Conservation (phyloP, 2,329 filamentous ascomycete genomes). For the Sclerotiophoma versabilis region DNA sequence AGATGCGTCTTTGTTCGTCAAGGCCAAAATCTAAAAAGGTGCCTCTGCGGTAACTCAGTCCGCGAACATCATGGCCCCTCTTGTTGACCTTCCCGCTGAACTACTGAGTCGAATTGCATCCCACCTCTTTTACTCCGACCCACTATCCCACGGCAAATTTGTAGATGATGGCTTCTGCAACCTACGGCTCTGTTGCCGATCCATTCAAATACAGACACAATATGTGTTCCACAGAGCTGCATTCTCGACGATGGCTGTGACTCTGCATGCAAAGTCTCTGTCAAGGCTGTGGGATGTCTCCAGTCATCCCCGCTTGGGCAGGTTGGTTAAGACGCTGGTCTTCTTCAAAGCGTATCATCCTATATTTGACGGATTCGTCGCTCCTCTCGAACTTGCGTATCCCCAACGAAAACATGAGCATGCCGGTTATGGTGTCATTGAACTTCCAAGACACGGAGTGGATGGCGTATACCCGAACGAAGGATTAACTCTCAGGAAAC, state of each 20-base stretch:
- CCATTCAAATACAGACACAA: not conserved
- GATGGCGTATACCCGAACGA: constrained; percentile 3
- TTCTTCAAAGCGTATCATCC: not conserved
- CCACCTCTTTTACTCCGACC: not conserved
- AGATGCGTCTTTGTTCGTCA: no score
- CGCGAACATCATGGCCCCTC: not conserved
- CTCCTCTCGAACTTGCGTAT: not conserved
- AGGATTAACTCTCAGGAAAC: not conserved
- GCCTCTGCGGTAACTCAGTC: not conserved
- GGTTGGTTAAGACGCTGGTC: not conserved
- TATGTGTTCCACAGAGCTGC: not conserved
- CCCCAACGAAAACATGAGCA: not conserved
- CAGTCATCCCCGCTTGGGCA: not conserved
- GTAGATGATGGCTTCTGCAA: not conserved
- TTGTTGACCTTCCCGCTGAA: not conserved
- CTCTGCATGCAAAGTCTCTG: not conserved
- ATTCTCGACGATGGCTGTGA: not conserved
- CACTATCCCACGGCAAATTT: not conserved
- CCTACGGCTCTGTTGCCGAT: not conserved
- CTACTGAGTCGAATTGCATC: not conserved
- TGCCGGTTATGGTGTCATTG: not conserved
- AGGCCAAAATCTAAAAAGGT: not conserved
- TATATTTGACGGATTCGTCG: not conserved
- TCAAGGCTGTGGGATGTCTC: not conserved
- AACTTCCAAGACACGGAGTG: not conserved